Evolutionary conservation across 768 basidiomycete genomes (phyloP).

Genomic region (Kwoniella newhampshirensis): DNA sequence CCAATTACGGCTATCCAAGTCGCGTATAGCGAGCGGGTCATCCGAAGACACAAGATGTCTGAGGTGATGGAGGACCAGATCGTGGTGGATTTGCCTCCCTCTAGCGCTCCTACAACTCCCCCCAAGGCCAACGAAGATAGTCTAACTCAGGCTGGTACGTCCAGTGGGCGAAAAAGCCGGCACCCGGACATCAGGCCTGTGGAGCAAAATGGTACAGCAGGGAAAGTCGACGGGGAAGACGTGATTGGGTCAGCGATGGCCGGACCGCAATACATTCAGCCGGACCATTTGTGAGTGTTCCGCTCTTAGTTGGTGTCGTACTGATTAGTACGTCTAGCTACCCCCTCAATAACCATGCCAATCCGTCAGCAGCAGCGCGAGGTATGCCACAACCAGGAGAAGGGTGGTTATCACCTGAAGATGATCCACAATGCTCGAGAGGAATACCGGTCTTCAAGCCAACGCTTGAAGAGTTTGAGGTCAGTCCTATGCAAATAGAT

Average conservation of each 20-base stretch:
- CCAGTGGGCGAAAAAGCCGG: background rate
- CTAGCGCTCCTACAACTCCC: background rate
- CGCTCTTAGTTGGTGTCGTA: background rate
- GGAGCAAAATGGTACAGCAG: background rate
- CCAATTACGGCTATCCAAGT: too few species aligned
- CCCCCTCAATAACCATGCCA: slow-evolving; percentile 42
- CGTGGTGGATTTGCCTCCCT: slow-evolving; percentile 5
- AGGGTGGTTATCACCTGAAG: slow-evolving; percentile 47
- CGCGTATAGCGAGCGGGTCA: too few species aligned
- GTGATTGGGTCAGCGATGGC: background rate
- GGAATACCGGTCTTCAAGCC: slow-evolving; percentile 98
- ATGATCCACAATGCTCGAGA: slow-evolving; percentile 49
- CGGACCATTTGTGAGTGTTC: slow-evolving; percentile 35
- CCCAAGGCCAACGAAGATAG: background rate
- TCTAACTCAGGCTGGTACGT: slow-evolving; percentile 9
- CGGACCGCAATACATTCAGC: slow-evolving; percentile 32
- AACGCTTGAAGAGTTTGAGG: slow-evolving; percentile 81
- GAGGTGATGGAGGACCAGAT: slow-evolving; percentile 12
- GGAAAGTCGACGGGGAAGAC: slow-evolving; percentile 1
- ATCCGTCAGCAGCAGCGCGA: slow-evolving; percentile 9
- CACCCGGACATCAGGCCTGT: background rate
- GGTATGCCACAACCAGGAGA: slow-evolving; percentile 15
- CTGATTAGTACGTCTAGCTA: slow-evolving; percentile 29
- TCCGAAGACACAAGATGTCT: slow-evolving; percentile 7
- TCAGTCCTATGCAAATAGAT: slow-evolving; percentile 8